phyloP scores from a whole-genome alignment of 2,329 filamentous ascomycete genomes.

The Hymenoscyphus fructigenus region DNA sequence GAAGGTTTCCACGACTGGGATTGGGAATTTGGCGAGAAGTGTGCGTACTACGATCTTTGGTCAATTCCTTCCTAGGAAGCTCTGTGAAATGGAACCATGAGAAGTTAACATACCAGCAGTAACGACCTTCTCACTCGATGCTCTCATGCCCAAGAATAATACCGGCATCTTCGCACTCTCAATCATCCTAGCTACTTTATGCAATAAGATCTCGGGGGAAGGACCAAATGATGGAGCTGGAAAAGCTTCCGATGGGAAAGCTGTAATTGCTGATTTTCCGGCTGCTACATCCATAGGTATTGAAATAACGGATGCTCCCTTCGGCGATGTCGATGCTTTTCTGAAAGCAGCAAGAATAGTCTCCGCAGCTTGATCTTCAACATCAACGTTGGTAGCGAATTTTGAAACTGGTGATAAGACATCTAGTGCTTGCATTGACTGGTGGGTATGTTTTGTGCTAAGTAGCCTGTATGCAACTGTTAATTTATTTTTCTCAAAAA shows the following conservation, averaged over 20 bases:
- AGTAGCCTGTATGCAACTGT: conserved; percentile 33
- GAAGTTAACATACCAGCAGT: conserved; percentile 24
- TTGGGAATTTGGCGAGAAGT: conserved; percentile 42
- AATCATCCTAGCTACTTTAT: conserved; percentile 28
- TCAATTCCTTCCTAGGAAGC: neutral
- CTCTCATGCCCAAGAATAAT: conserved; percentile 46
- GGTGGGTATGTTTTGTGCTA: conserved; percentile 47
- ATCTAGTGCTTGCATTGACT: conserved; percentile 45
- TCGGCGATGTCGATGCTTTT: conserved; percentile 41
- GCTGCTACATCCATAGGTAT: conserved; percentile 44
- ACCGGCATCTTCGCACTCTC: conserved; percentile 42
- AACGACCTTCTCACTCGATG: conserved; percentile 43
- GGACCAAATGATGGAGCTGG: conserved; percentile 43
- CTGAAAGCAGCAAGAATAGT: conserved; percentile 47
- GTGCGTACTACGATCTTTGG: conserved; percentile 35
- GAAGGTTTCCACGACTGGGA: conserved; percentile 51
- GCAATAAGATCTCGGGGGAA: conserved; percentile 23
- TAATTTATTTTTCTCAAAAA: neutral
- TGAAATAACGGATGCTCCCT: conserved; percentile 45
- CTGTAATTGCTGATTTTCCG: conserved; percentile 32
- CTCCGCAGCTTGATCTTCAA: conserved; percentile 49
- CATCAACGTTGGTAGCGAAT: conserved; percentile 42
- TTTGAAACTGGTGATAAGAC: conserved; percentile 47
- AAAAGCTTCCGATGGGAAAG: conserved; percentile 42
- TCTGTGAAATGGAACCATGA: neutral